Percentiles rank a stretch among this genome's conserved stretches.
Evolutionary conservation across 2,329 filamentous ascomycete genomes (phyloP).

Genomic region (Helotiales sp.): DNA sequence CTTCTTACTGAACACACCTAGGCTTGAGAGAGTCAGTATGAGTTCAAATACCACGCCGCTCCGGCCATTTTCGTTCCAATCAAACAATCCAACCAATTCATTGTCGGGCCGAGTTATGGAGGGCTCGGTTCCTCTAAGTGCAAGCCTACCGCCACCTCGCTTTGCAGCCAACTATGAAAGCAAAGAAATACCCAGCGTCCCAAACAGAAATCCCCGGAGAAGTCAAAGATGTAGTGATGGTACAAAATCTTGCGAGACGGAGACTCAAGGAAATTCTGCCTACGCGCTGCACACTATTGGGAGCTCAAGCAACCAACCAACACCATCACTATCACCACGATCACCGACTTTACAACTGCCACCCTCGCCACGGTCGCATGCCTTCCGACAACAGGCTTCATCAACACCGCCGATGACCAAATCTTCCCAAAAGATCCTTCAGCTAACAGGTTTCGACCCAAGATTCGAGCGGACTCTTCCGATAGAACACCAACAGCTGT

Average conservation of each 20-base stretch:
- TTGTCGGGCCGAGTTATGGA: background rate
- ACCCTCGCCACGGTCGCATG: background rate
- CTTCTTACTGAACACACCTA: background rate
- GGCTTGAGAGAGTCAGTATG: background rate
- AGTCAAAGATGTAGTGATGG: slow-evolving; percentile 5
- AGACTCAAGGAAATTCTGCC: background rate
- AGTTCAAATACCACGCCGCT: background rate
- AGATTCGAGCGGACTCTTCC: slow-evolving; percentile 21
- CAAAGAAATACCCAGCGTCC: slow-evolving; percentile 1
- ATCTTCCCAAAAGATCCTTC: slow-evolving; percentile 31
- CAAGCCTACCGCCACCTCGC: slow-evolving; percentile 1
- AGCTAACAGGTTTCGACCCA: slow-evolving; percentile 33
- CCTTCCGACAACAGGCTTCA: background rate
- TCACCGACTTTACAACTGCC: background rate
- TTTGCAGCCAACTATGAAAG: background rate
- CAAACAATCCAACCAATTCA: background rate
- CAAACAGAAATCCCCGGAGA: background rate
- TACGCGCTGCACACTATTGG: background rate
- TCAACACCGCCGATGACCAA: slow-evolving; percentile 20
- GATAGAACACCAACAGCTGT: slow-evolving; percentile 17
- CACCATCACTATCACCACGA: background rate
- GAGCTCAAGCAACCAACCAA: background rate
- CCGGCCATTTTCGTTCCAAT: background rate
- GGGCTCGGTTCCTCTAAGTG: background rate
- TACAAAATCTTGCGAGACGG: background rate